Percentiles rank a stretch among this genome's conserved stretches.
phyloP scores from a whole-genome alignment of 2,329 filamentous ascomycete genomes.

The Pseudonectria foliicola region DNA sequence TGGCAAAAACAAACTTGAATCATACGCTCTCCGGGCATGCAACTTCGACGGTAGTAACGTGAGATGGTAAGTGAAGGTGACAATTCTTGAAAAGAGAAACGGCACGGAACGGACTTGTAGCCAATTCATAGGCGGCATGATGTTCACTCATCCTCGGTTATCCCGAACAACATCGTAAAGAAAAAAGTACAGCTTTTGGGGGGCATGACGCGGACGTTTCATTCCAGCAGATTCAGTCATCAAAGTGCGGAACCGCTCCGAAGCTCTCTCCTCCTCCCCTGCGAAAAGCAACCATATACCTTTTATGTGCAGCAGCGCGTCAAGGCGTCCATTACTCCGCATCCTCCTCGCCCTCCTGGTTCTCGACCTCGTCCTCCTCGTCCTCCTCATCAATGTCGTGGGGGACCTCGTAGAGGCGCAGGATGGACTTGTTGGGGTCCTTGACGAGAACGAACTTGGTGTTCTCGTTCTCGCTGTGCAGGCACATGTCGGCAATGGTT shows the following conservation, averaged over 20 bases:
- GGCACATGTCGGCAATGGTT: constrained; percentile 92
- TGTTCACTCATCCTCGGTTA: no score
- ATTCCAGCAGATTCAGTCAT: not conserved
- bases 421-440: constrained; percentile 95
- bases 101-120: no score
- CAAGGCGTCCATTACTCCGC: constrained; percentile 8
- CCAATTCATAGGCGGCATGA: no score
- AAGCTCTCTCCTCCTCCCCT: not conserved
- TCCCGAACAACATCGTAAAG: not conserved
- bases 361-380: constrained; percentile 56
- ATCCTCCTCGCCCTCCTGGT: constrained; percentile 19
- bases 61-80: no score
- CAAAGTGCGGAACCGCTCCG: not conserved
- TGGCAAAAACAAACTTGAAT: not conserved
- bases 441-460: constrained; percentile 76
- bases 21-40: no score
- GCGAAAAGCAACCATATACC: constrained; percentile 1
- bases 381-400: constrained; percentile 85
- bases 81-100: no score
- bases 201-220: constrained; percentile 1
- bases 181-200: constrained; percentile 1
- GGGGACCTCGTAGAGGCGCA: constrained; percentile 89
- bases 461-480: constrained; percentile 67
- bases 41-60: no score
- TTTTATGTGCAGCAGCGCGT: not conserved